Percentiles rank a stretch among this genome's conserved stretches.
phyloP scores from a whole-genome alignment of 495 filamentous ascomycete species.

The Lophium mytilinum region DNA sequence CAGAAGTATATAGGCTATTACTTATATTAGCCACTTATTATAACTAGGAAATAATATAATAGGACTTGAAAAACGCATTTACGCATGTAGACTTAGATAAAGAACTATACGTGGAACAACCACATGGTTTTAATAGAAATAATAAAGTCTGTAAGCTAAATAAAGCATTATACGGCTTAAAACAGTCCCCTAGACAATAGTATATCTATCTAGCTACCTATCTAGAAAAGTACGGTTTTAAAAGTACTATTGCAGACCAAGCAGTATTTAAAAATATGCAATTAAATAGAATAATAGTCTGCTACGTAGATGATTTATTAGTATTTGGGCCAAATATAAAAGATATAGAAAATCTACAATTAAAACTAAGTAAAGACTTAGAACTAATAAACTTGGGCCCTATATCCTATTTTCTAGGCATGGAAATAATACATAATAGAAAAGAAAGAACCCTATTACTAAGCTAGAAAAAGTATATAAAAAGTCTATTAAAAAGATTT shows the following conservation, averaged over 20 bases:
- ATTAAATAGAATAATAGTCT: not conserved
- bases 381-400: not conserved
- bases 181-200: conserved; percentile 18
- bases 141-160: conserved; percentile 6
- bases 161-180: conserved; percentile 18
- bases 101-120: too few species aligned
- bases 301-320: not conserved
- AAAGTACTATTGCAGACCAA: not conserved
- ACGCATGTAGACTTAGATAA: too few species aligned
- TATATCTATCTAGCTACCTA: conserved; percentile 4
- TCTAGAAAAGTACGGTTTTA: not conserved
- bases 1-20: conserved; percentile 5
- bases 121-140: too few species aligned
- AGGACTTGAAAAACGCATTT: conserved; percentile 12
- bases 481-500: not conserved
- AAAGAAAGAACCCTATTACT: not conserved
- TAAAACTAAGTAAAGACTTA: not conserved
- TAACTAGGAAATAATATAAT: conserved; percentile 31
- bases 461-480: not conserved
- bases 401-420: not conserved
- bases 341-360: not conserved
- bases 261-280: not conserved
- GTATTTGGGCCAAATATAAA: not conserved
- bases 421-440: conserved; percentile 1
- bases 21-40: conserved; percentile 11